Percentiles rank a stretch among this genome's conserved stretches.
phyloP scores from a whole-genome alignment of 495 filamentous ascomycete genomes.

The Trichoderma orchidacearum region DNA sequence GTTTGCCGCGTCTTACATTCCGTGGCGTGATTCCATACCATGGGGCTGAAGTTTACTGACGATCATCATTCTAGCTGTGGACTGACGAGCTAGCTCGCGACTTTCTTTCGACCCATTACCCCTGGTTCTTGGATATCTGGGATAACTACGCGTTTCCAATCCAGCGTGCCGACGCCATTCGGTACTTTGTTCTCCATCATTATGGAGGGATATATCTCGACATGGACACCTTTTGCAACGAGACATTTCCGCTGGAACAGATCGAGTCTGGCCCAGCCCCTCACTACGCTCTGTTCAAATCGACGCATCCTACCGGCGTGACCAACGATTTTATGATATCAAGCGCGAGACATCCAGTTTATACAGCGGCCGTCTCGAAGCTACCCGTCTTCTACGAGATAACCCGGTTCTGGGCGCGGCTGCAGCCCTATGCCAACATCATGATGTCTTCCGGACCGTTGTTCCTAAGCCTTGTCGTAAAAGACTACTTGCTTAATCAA shows the following conservation, averaged over 20 bases:
- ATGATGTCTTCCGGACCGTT: slow-evolving; percentile 1
- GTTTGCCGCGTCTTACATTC: no score
- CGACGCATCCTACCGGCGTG: background rate
- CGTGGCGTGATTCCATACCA: background rate
- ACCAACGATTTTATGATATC: background rate
- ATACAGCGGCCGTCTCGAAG: background rate
- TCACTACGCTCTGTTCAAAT: slow-evolving; percentile 1
- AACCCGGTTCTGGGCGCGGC: background rate
- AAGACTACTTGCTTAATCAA: background rate
- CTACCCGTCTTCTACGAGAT: background rate
- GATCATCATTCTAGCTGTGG: slow-evolving; percentile 47
- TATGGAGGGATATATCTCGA: slow-evolving; percentile 83
- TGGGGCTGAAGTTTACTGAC: background rate
- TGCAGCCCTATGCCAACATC: background rate
- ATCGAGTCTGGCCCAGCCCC: background rate
- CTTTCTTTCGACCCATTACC: slow-evolving; percentile 62
- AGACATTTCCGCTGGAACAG: background rate
- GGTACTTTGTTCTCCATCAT: slow-evolving; percentile 70
- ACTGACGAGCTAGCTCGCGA: slow-evolving; percentile 59
- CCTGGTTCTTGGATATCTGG: slow-evolving; percentile 75
- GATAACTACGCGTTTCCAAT: slow-evolving; percentile 67
- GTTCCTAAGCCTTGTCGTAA: background rate
- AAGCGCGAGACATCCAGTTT: background rate
- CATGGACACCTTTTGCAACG: slow-evolving; percentile 52
- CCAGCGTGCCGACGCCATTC: slow-evolving; percentile 72